phyloP scores from a whole-genome alignment of 306 rosid species.

The Nissolia schottii region DNA sequence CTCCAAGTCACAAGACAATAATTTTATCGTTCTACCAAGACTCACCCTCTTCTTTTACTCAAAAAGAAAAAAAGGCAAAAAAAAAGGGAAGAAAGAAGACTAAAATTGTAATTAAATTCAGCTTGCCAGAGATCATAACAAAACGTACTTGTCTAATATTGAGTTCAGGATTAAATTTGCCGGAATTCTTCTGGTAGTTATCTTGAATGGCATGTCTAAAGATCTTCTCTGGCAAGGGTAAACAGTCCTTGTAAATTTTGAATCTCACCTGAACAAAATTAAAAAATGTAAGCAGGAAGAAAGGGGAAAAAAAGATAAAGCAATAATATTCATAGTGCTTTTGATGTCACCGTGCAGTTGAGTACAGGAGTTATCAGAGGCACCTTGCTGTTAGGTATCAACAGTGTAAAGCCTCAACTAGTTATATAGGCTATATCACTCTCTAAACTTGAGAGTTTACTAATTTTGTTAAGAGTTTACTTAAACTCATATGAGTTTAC shows the following conservation, averaged over 20 bases:
- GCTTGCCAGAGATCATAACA: not conserved
- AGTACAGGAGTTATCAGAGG: not conserved
- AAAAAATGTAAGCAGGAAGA: not conserved
- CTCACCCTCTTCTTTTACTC: not conserved
- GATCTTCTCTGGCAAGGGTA: slow-evolving; percentile 39
- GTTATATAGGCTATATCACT: not conserved
- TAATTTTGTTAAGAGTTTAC: no score
- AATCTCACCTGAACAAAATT: slow-evolving; percentile 39
- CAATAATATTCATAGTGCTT: not conserved
- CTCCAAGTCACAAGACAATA: no score
- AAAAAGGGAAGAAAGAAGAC: not conserved
- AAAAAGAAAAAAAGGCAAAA: not conserved
- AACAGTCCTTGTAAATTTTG: slow-evolving; percentile 34
- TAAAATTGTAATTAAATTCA: not conserved
- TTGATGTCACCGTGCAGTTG: not conserved
- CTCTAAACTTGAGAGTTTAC: no score
- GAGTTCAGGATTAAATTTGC: slow-evolving; percentile 44
- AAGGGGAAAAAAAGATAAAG: not conserved
- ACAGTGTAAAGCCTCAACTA: not conserved
- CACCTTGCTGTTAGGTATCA: not conserved
- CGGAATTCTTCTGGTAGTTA: slow-evolving; percentile 36
- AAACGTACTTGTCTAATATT: slow-evolving; percentile 34
- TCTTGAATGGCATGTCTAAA: slow-evolving; percentile 39
- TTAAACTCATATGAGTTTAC: no score
- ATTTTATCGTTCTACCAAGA: no score